Percentiles rank a stretch among this genome's conserved stretches.
Conservation (phyloP, 805 yeast species). For the Zygotorulaspora chibaensis region DNA sequence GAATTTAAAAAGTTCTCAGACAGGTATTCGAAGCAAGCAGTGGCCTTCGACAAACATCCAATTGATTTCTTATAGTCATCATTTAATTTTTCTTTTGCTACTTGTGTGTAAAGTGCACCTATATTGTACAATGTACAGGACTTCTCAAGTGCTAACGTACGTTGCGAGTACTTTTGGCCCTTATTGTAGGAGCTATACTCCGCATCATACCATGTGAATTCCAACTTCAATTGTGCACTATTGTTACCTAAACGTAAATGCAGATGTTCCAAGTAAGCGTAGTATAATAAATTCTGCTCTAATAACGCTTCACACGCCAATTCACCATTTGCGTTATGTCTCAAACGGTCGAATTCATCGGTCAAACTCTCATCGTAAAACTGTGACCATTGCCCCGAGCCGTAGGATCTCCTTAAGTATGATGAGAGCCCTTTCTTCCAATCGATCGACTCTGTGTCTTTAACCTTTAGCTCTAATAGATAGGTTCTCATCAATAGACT, state of each 20-base stretch:
- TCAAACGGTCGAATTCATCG: constrained; percentile 26
- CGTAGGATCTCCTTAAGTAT: constrained; percentile 31
- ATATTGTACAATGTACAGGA: constrained; percentile 78
- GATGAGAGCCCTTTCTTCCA: constrained; percentile 32
- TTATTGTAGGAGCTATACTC: constrained; percentile 40
- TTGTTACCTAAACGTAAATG: constrained; percentile 70
- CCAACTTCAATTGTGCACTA: constrained; percentile 49
- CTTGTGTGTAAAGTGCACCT: constrained; percentile 55
- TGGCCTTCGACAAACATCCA: constrained; percentile 63
- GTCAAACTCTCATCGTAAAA: constrained; percentile 30
- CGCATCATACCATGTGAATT: constrained; percentile 80
- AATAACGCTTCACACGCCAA: constrained; percentile 29
- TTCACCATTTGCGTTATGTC: constrained; percentile 34
- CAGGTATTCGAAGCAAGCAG: constrained; percentile 69
- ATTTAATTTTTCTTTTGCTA: constrained; percentile 39
- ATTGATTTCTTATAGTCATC: constrained; percentile 55
- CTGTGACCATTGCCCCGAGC: constrained; percentile 30
- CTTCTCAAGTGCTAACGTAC: constrained; percentile 83
- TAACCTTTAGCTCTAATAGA: constrained; percentile 23
- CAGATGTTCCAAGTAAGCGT: constrained; percentile 74
- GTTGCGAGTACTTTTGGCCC: constrained; percentile 52
- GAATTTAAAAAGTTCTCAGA: constrained; percentile 84
- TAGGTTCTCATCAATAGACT: constrained; percentile 23
- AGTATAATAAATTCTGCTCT: constrained; percentile 54
- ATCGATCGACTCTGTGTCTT: constrained; percentile 31